phyloP scores from a whole-genome alignment of 495 filamentous ascomycete genomes.

The Neurospora tetrasperma region DNA sequence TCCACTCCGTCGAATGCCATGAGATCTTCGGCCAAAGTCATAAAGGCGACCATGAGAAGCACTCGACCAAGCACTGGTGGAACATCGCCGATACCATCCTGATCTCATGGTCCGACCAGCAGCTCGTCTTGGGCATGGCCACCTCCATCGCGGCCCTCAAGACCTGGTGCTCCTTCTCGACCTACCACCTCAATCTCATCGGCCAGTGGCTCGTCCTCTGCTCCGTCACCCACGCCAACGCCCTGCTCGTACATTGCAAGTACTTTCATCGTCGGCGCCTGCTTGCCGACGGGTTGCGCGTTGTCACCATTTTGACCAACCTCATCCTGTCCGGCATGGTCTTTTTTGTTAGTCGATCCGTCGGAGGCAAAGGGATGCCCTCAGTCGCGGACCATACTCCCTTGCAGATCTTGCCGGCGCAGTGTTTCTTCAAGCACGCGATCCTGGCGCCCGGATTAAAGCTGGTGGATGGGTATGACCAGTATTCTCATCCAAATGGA shows the following conservation, averaged over 20 bases:
- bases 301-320: neutral
- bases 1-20: neutral
- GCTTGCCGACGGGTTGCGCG: neutral
- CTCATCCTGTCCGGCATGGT: neutral
- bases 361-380: neutral
- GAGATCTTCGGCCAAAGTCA: neutral
- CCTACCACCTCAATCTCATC: slow-evolving; percentile 5
- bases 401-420: neutral
- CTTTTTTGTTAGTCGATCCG: neutral
- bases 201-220: slow-evolving; percentile 3
- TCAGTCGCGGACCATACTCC: neutral
- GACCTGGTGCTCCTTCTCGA: slow-evolving; percentile 2
- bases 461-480: neutral
- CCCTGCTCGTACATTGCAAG: slow-evolving; percentile 4
- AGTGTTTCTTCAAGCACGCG: neutral
- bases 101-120: slow-evolving; percentile 4
- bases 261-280: neutral
- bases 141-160: slow-evolving; percentile 3
- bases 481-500: neutral
- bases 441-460: neutral
- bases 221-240: slow-evolving; percentile 4
- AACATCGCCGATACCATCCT: neutral
- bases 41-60: neutral
- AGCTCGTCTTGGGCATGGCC: slow-evolving; percentile 3
- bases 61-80: neutral